phyloP scores from a whole-genome alignment of 306 rosid species.

The Styphnolobium japonicum region DNA sequence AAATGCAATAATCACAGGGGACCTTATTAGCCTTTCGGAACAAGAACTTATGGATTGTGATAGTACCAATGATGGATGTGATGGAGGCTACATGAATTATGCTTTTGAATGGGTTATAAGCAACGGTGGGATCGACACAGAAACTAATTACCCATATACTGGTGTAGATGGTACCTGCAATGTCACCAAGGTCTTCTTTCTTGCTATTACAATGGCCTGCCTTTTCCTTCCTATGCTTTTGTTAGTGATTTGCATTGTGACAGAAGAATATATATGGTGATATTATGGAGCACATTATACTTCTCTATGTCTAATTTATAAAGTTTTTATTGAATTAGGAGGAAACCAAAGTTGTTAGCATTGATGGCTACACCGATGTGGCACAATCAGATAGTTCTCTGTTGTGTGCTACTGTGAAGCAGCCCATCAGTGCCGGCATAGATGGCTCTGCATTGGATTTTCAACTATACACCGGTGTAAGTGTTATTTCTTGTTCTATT shows the following conservation, averaged over 20 bases:
- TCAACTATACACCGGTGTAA: slow-evolving; percentile 70
- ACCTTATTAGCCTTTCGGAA: slow-evolving; percentile 70
- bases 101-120: slow-evolving; percentile 77
- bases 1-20: slow-evolving; percentile 61
- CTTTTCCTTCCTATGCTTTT: neutral
- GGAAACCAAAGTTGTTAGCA: slow-evolving; percentile 51
- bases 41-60: slow-evolving; percentile 85
- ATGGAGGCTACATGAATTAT: slow-evolving; percentile 74
- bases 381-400: slow-evolving; percentile 54
- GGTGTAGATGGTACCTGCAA: slow-evolving; percentile 56
- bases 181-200: slow-evolving; percentile 45
- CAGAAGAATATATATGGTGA: neutral
- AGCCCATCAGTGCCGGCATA: slow-evolving; percentile 69
- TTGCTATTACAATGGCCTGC: neutral
- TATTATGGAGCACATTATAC: neutral
- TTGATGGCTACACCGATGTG: slow-evolving; percentile 65
- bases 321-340: slow-evolving; percentile 41
- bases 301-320: neutral
- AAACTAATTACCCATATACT: slow-evolving; percentile 60
- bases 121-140: slow-evolving; percentile 79
- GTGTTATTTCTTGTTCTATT: slow-evolving; percentile 6
- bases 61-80: slow-evolving; percentile 61
- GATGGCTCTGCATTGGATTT: slow-evolving; percentile 68
- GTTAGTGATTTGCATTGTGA: neutral
- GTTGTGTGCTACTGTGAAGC: slow-evolving; percentile 59